A percentile compares a stretch with the other conserved stretches of the same genome.
phyloP scores from a whole-genome alignment of 345 rosid genomes.

The Ceriops tagal region DNA sequence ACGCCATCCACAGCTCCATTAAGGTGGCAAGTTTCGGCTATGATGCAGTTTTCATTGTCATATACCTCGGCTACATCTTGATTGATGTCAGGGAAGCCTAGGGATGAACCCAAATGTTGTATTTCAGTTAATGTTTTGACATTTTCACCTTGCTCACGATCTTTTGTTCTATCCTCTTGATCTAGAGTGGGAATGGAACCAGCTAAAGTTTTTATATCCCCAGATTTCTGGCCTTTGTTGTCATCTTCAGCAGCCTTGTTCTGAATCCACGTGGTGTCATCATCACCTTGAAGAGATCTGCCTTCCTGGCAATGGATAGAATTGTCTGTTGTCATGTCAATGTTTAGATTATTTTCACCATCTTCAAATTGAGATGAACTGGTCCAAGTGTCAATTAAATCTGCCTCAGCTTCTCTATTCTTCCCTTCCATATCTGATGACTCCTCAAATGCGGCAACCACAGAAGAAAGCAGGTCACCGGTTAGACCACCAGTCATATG shows the following conservation, averaged over 20 bases:
- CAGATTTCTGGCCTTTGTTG: background rate
- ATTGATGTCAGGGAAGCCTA: conserved; percentile 2
- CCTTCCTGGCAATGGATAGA: conserved; percentile 12
- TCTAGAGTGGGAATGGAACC: conserved; percentile 4
- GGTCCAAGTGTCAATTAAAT: background rate
- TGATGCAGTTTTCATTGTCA: conserved; percentile 7
- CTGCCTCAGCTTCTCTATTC: conserved; percentile 15
- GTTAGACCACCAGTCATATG: conserved; percentile 13
- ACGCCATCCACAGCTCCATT: conserved; percentile 5
- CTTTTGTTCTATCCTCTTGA: conserved; percentile 14
- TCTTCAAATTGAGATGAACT: conserved; percentile 15
- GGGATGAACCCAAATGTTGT: conserved; percentile 8
- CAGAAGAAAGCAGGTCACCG: conserved; percentile 18
- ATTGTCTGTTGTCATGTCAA: conserved; percentile 7
- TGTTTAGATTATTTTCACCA: conserved; percentile 15
- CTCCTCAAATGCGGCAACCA: conserved; percentile 21
- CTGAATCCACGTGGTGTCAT: conserved; percentile 1
- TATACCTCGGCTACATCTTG: conserved; percentile 8
- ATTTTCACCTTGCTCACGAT: conserved; percentile 4
- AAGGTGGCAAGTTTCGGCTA: background rate
- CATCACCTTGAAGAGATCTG: conserved; percentile 6
- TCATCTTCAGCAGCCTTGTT: conserved; percentile 7
- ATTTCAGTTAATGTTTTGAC: conserved; percentile 7
- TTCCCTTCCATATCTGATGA: conserved; percentile 12
- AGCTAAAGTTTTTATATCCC: conserved; percentile 13